Conservation (phyloP, 441 rosid genomes). For the Metrosideros polymorpha region DNA sequence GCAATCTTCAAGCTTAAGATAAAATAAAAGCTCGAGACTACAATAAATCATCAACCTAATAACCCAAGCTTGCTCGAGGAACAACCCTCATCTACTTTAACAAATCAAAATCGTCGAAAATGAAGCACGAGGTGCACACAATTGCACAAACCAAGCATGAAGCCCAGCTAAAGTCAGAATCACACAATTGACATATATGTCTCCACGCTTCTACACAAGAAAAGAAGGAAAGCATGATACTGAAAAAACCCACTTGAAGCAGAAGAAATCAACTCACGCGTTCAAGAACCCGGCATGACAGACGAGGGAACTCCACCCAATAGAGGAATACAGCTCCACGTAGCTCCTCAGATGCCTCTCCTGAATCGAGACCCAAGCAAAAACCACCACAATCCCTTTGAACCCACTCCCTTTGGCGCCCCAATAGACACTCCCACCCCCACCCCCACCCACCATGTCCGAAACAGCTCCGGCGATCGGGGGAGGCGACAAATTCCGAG, state of each 20-base stretch:
- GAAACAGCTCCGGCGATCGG: not conserved
- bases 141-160: not conserved
- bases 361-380: slow-evolving; percentile 56
- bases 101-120: not conserved
- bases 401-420: slow-evolving; percentile 27
- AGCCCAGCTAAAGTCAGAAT: not conserved
- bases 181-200: not conserved
- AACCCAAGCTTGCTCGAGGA: not conserved
- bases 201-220: not conserved
- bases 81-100: not conserved
- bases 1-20: not conserved
- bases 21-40: not conserved
- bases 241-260: not conserved
- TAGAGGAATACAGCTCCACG: slow-evolving; percentile 67
- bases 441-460: slow-evolving; percentile 5
- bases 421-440: slow-evolving; percentile 39
- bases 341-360: slow-evolving; percentile 28
- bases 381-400: slow-evolving; percentile 66
- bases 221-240: not conserved
- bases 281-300: slow-evolving; percentile 60
- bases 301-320: slow-evolving; percentile 76
- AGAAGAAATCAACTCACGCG: slow-evolving; percentile 33
- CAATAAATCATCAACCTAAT: not conserved
- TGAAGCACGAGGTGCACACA: not conserved
- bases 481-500: not conserved